These are phyloP conservation scores for Yamadazyma sp. DNA, from an alignment of 1,139 yeast species.

Conservation along the genomic window DNA sequence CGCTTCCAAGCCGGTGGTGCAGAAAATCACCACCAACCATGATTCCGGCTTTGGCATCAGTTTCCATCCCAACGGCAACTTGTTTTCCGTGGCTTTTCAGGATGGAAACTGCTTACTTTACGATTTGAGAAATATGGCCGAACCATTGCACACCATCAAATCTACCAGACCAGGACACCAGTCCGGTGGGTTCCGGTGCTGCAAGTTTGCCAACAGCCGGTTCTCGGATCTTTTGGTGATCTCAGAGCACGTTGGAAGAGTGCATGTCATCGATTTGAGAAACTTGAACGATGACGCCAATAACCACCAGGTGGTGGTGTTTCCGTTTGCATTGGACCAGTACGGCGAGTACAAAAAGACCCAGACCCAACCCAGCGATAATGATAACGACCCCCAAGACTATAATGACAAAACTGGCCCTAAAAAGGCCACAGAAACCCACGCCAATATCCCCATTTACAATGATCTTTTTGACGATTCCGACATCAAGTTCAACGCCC, in stretches of 20 bases:
- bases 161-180: conserved; percentile 64
- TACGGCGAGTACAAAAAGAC: conserved; percentile 28
- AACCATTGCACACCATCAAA: conserved; percentile 53
- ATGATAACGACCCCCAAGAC: conserved; percentile 5
- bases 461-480: conserved; percentile 11
- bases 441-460: conserved; percentile 15
- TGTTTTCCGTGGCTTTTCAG: conserved; percentile 81
- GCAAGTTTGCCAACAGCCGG: conserved; percentile 67
- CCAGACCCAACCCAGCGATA: neutral
- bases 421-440: conserved; percentile 6
- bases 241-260: conserved; percentile 83
- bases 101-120: conserved; percentile 78
- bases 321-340: conserved; percentile 47
- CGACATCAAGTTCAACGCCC: conserved; percentile 29
- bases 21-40: conserved; percentile 52
- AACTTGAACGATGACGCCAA: conserved; percentile 48
- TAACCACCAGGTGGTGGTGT: conserved; percentile 69
- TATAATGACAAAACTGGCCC: neutral
- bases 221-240: conserved; percentile 74
- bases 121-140: conserved; percentile 62
- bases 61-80: conserved; percentile 69
- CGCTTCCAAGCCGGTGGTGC: conserved; percentile 19
- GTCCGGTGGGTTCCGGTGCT: conserved; percentile 61
- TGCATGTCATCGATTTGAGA: conserved; percentile 79
- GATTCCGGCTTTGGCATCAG: conserved; percentile 84